Base-by-base conservation (phyloP, 345 rosid species). In the Lepidium sativum region DNA sequence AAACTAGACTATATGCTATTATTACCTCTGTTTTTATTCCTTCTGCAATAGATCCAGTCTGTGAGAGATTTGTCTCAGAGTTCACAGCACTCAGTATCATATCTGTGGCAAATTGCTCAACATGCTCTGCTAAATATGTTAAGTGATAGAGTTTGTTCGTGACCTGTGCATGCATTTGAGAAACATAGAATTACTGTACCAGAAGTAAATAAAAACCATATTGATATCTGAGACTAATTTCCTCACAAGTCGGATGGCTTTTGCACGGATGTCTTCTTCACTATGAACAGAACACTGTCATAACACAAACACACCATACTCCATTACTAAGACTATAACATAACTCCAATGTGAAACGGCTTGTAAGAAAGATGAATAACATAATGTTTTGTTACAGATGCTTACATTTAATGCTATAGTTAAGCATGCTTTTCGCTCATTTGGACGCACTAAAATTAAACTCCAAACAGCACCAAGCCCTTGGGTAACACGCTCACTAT, bases 401-500 rank as follows among this genome's bases (percentile, higher is more conserved):
- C 49, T 72, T 74, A 94, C 99, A 86, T 86, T 90, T 79, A 94
- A 70, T 49, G 86, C 99, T 60, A 88, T 94, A 59, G 77, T 83
- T 77, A 94, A 76, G 81, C 92, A 87, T 79, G 90, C 83, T 70
- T 83, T 82, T 42, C 97, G 86, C 65, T 86, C 77, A 62, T 80
- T 83, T 75, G 97, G 88, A 67, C 97, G 96, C 42, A 90, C 95
- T 79, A 88, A 66, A 79, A 94, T 86, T 79, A 94, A 82, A 81
- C 97, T 82, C 99, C 99, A 94, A 25, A 86, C 96, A 32, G 94
- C 89, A 71, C 96, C 97, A 67, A 94, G 96, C 43, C 97, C 99
- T 72, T 94, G 99, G 38, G 97, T 90, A 32, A 94, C 89, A 71
- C 92, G 96, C 71, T 94, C 96, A 57, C 81, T 77, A 73, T 88